Conservation (phyloP, 2,329 filamentous ascomycete species). For the Moelleriella libera region DNA sequence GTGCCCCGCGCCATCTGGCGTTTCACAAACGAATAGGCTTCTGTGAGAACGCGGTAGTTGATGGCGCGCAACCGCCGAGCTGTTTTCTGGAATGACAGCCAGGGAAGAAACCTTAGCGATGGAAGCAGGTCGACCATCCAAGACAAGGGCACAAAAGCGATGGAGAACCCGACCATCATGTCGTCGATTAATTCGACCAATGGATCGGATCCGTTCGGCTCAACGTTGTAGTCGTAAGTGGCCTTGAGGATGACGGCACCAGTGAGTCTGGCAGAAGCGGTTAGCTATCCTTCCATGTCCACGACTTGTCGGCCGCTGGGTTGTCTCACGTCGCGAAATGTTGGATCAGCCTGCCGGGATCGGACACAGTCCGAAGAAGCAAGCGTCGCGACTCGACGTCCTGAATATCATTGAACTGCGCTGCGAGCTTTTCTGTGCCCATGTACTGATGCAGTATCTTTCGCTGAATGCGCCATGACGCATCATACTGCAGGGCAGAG, state of each 20-base stretch:
- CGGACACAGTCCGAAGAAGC: slow-evolving; percentile 23
- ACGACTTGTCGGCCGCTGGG: background rate
- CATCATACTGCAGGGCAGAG: slow-evolving; percentile 16
- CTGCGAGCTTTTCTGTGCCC: slow-evolving; percentile 23
- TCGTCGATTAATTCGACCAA: slow-evolving; percentile 14
- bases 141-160: slow-evolving; percentile 12
- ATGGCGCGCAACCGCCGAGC: slow-evolving; percentile 12
- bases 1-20: slow-evolving; percentile 10
- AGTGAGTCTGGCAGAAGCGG: background rate
- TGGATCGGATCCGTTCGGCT: slow-evolving; percentile 13
- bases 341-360: slow-evolving; percentile 19
- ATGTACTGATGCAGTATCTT: slow-evolving; percentile 28
- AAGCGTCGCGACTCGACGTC: slow-evolving; percentile 29
- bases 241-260: background rate
- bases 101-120: slow-evolving; percentile 14
- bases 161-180: slow-evolving; percentile 15
- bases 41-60: slow-evolving; percentile 7
- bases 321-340: slow-evolving; percentile 25
- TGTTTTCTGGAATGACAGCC: slow-evolving; percentile 14
- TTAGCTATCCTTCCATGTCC: background rate
- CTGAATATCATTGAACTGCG: slow-evolving; percentile 25
- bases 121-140: slow-evolving; percentile 19
- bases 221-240: slow-evolving; percentile 17
- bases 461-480: slow-evolving; percentile 24
- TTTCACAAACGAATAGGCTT: slow-evolving; percentile 15